Evolutionary conservation across 208 protist species (phyloP).

Genomic region (Crithidia fasciculata): DNA sequence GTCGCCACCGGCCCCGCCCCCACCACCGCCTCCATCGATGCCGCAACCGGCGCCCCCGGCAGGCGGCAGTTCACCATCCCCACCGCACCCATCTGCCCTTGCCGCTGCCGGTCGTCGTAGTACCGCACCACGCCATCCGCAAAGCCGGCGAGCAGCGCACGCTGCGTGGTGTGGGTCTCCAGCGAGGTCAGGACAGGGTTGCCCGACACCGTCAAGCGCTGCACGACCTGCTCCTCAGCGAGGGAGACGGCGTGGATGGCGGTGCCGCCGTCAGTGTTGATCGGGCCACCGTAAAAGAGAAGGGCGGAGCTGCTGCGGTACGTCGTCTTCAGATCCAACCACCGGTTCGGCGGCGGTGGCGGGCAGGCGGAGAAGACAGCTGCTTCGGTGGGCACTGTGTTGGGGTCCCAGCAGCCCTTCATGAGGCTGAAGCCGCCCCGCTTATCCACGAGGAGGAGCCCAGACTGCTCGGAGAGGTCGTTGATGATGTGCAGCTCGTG

Average conservation of each 20-base stretch:
- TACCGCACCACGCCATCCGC: slow-evolving; percentile 84
- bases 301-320: slow-evolving; percentile 78
- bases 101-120: slow-evolving; percentile 86
- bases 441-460: slow-evolving; percentile 80
- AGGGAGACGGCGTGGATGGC: slow-evolving; percentile 83
- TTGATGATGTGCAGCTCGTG: slow-evolving; percentile 84
- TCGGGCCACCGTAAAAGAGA: slow-evolving; percentile 84
- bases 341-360: slow-evolving; percentile 50
- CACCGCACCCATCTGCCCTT: slow-evolving; percentile 77
- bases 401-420: slow-evolving; percentile 65
- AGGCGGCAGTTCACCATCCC: slow-evolving; percentile 50
- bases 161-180: slow-evolving; percentile 68
- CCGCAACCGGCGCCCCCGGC: slow-evolving; percentile 6
- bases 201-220: slow-evolving; percentile 73
- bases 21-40: slow-evolving; percentile 37
- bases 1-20: slow-evolving; percentile 41
- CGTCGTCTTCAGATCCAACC: slow-evolving; percentile 72
- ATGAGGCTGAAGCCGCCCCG: slow-evolving; percentile 78
- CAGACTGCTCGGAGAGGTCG: slow-evolving; percentile 85
- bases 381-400: slow-evolving; percentile 62
- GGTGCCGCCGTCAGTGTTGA: slow-evolving; percentile 64
- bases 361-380: slow-evolving; percentile 83
- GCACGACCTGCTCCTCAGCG: slow-evolving; percentile 84
- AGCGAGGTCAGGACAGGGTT: slow-evolving; percentile 73
- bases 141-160: slow-evolving; percentile 78